These are phyloP conservation scores for Lepidium campestre DNA, from an alignment of 441 rosid species.

Conservation along the genomic window DNA sequence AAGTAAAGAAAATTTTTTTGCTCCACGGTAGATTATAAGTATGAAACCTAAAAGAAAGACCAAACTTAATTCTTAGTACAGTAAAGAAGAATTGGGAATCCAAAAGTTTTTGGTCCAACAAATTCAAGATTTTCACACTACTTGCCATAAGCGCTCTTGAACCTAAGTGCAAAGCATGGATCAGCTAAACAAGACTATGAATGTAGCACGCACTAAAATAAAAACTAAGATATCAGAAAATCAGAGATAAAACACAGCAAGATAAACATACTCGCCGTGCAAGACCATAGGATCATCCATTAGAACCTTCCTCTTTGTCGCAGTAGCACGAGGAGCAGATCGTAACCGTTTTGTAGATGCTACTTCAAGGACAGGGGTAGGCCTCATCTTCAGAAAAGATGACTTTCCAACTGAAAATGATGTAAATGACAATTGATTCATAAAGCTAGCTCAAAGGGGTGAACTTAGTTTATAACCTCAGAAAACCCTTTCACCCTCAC, in stretches of 20 bases:
- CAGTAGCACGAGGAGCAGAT: slow-evolving; percentile 51
- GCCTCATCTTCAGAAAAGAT: slow-evolving; percentile 75
- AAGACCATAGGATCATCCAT: slow-evolving; percentile 95
- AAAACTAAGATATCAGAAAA: neutral
- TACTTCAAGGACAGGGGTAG: slow-evolving; percentile 62
- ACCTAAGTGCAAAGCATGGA: slow-evolving; percentile 1
- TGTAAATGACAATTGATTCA: slow-evolving; percentile 5
- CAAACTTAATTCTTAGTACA: slow-evolving; percentile 2
- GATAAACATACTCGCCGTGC: slow-evolving; percentile 92
- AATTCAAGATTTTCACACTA: neutral
- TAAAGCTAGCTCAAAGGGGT: neutral
- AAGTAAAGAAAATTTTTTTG: neutral
- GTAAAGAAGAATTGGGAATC: slow-evolving; percentile 5
- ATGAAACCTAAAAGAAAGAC: neutral
- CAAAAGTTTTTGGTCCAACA: neutral
- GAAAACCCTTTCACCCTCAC: neutral
- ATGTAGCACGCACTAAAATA: neutral
- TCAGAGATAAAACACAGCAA: neutral
- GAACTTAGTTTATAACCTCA: neutral
- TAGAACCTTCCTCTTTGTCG: slow-evolving; percentile 85
- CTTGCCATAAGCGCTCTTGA: neutral
- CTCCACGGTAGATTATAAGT: neutral
- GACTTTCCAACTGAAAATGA: slow-evolving; percentile 73
- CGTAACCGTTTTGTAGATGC: slow-evolving; percentile 59
- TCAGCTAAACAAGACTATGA: neutral